phyloP scores from a whole-genome alignment of 1,284 basidiomycete genomes.

The Lignosus rhinocerotis region DNA sequence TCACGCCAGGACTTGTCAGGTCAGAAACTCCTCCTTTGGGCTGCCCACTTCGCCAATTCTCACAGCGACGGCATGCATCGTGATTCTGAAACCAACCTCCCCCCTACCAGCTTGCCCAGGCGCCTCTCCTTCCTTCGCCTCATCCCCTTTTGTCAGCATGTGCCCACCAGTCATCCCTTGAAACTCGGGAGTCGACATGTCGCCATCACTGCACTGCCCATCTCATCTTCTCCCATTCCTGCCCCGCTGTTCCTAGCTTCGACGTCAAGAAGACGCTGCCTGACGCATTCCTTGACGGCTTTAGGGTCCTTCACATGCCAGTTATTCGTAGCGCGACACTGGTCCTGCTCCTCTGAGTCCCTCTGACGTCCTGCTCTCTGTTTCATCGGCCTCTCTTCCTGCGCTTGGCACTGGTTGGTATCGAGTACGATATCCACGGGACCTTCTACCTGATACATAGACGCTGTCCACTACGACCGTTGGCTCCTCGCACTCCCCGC shows the following conservation, averaged over 20 bases:
- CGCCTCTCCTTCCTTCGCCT: slow-evolving; percentile 4
- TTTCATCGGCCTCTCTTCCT: not conserved
- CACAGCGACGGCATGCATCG: slow-evolving; percentile 17
- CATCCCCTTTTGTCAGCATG: slow-evolving; percentile 12
- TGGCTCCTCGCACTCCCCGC: not conserved
- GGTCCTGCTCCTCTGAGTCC: not conserved
- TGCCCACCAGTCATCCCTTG: slow-evolving; percentile 18
- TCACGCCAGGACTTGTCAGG: slow-evolving; percentile 5
- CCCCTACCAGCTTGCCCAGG: slow-evolving; percentile 1
- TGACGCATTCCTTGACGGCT: slow-evolving; percentile 11
- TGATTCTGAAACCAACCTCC: slow-evolving; percentile 23
- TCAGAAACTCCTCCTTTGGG: not conserved
- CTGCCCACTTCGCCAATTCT: slow-evolving; percentile 13
- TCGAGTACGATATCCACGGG: not conserved
- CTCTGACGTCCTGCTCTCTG: not conserved
- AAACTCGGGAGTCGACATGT: slow-evolving; percentile 22
- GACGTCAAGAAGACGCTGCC: slow-evolving; percentile 13
- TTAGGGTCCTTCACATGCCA: slow-evolving; percentile 1
- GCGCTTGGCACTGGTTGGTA: not conserved
- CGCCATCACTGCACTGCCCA: slow-evolving; percentile 22
- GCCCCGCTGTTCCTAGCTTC: slow-evolving; percentile 10
- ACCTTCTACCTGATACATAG: not conserved
- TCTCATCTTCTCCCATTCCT: slow-evolving; percentile 14
- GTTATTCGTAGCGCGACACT: not conserved
- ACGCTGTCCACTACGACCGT: not conserved